phyloP scores from a whole-genome alignment of 441 rosid genomes.

The Gossypium davidsonii region DNA sequence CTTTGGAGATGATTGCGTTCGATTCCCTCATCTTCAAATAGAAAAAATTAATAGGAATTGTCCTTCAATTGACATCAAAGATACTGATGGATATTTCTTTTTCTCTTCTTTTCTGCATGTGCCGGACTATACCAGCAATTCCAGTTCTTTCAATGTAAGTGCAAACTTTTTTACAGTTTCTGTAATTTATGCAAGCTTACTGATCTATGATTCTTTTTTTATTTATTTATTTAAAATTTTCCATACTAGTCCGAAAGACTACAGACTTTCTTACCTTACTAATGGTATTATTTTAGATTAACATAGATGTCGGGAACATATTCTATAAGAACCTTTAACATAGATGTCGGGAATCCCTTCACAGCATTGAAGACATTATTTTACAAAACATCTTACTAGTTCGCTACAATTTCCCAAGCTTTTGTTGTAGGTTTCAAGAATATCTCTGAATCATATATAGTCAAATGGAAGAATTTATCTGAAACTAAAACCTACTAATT shows the following conservation, averaged over 20 bases:
- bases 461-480: not conserved
- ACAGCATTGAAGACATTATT: not conserved
- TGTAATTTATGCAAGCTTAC: not conserved
- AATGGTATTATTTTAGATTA: not conserved
- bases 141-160: slow-evolving; percentile 97
- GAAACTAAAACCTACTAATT: not conserved
- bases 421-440: not conserved
- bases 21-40: not conserved
- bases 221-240: not conserved
- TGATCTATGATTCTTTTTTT: not conserved
- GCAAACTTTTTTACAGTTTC: not conserved
- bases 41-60: not conserved
- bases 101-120: slow-evolving; percentile 34
- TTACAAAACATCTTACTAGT: not conserved
- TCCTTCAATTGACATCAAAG: slow-evolving; percentile 2
- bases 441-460: not conserved
- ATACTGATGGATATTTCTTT: slow-evolving; percentile 33
- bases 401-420: not conserved
- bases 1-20: not conserved
- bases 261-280: not conserved
- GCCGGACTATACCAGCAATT: slow-evolving; percentile 61
- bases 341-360: not conserved
- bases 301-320: not conserved
- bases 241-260: not conserved
- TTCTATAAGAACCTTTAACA: not conserved